Evolutionary conservation across 345 rosid species (phyloP).

Genomic region (Cardiospermum halicacabum): DNA sequence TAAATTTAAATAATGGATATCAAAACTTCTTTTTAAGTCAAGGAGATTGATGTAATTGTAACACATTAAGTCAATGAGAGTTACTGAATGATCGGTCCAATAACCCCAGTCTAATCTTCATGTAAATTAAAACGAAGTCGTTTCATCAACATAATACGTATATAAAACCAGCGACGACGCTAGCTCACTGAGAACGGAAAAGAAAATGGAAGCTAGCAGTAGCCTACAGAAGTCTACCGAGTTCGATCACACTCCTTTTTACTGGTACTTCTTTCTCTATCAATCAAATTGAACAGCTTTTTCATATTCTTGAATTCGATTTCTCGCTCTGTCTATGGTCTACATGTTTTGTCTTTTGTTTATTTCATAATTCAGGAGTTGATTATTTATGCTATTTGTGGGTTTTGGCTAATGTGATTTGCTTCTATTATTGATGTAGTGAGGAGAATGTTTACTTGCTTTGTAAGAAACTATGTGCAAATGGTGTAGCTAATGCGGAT

Average conservation of each 20-base stretch:
- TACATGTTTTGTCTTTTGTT: background rate
- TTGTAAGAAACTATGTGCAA: conserved; percentile 55
- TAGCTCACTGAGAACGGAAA: too few relatives aligned
- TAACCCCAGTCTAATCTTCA: too few relatives aligned
- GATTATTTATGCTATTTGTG: background rate
- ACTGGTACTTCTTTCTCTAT: background rate
- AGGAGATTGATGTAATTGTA: too few relatives aligned
- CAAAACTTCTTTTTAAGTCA: too few relatives aligned
- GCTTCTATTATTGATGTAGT: conserved; percentile 20
- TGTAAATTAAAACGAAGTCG: too few relatives aligned
- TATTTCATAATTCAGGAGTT: too few relatives aligned
- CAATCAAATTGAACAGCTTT: too few relatives aligned
- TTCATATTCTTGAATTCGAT: background rate
- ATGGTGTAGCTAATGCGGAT: conserved; percentile 43
- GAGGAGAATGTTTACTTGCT: conserved; percentile 83
- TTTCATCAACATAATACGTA: too few relatives aligned
- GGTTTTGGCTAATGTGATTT: background rate
- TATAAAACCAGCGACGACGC: too few relatives aligned
- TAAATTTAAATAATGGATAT: too few relatives aligned
- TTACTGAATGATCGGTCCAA: too few relatives aligned
- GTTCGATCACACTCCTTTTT: conserved; percentile 20
- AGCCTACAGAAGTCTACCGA: conserved; percentile 3
- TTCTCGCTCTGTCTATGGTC: background rate
- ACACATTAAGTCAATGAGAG: too few relatives aligned
- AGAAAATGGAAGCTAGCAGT: background rate